phyloP scores from a whole-genome alignment of 495 filamentous ascomycete species.

The Penicillium daleae region DNA sequence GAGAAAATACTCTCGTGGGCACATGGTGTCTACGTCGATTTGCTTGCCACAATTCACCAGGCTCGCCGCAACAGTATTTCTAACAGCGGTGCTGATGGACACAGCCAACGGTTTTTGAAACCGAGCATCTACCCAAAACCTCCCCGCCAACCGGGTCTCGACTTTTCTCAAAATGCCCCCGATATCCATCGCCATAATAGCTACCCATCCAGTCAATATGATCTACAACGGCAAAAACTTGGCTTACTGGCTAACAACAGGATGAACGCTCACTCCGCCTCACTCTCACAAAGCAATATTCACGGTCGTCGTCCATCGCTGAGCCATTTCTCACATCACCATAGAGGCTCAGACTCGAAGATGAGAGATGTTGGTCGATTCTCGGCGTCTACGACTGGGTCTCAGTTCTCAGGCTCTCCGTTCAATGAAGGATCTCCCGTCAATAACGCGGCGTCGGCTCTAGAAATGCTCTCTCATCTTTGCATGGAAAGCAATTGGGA shows the following conservation, averaged over 20 bases:
- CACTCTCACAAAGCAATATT: slow-evolving; percentile 18
- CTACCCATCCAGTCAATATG: slow-evolving; percentile 46
- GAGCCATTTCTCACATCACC: slow-evolving; percentile 34
- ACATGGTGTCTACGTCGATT: slow-evolving; percentile 84
- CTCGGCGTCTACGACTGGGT: slow-evolving; percentile 30
- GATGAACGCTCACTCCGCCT: slow-evolving; percentile 15
- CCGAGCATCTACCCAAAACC: slow-evolving; percentile 67
- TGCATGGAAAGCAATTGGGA: slow-evolving; percentile 88
- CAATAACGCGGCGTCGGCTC: slow-evolving; percentile 63
- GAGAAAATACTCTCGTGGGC: slow-evolving; percentile 85
- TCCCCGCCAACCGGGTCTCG: slow-evolving; percentile 55
- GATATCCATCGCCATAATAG: slow-evolving; percentile 47
- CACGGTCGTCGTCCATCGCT: slow-evolving; percentile 35
- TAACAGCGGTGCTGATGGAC: slow-evolving; percentile 36
- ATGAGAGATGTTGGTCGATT: slow-evolving; percentile 40
- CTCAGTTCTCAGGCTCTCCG: slow-evolving; percentile 38
- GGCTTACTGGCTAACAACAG: slow-evolving; percentile 16
- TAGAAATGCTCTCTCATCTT: slow-evolving; percentile 79
- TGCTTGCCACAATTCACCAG: slow-evolving; percentile 75
- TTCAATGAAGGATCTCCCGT: slow-evolving; percentile 42
- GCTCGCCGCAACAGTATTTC: slow-evolving; percentile 50
- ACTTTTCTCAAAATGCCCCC: slow-evolving; percentile 40
- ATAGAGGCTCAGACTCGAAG: slow-evolving; percentile 31
- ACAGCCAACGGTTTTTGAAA: slow-evolving; percentile 48
- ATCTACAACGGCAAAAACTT: slow-evolving; percentile 31